A percentile compares a stretch with the other conserved stretches of the same genome.
phyloP scores from a whole-genome alignment of 2,329 filamentous ascomycete genomes.

The Talaromyces sp. region DNA sequence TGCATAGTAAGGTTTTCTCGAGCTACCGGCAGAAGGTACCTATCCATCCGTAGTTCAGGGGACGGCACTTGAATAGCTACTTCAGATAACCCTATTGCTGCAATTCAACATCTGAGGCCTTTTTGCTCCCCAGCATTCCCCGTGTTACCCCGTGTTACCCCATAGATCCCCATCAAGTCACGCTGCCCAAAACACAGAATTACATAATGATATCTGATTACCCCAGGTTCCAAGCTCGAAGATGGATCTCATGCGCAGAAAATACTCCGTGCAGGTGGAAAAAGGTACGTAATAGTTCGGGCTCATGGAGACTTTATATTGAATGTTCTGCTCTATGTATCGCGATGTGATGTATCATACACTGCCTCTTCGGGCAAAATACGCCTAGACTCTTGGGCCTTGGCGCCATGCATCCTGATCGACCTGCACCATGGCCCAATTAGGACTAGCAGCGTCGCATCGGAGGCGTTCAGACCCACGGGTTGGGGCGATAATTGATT shows the following conservation, averaged over 20 bases:
- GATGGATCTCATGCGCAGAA: neutral
- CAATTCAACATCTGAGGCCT: no score
- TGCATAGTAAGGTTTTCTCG: no score
- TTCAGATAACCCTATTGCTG: no score
- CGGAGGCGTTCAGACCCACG: neutral
- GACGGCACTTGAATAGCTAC: no score
- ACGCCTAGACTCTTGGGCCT: neutral
- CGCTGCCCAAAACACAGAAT: neutral
- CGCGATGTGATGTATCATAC: neutral
- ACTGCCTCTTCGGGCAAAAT: neutral
- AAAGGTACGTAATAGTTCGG: neutral
- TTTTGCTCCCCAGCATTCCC: no score
- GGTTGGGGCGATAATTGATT: neutral
- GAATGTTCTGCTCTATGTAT: neutral
- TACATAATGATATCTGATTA: neutral
- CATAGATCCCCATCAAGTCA: no score
- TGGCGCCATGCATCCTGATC: conserved; percentile 7
- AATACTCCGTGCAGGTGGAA: neutral
- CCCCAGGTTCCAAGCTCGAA: neutral
- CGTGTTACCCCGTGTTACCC: no score
- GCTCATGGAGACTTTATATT: neutral
- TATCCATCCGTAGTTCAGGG: no score
- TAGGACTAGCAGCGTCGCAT: neutral
- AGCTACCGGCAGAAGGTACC: no score
- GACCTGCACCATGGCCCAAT: neutral